These are phyloP conservation scores for Leccinum sublutescens DNA, from an alignment of 768 basidiomycete genomes.

Conservation along the genomic window DNA sequence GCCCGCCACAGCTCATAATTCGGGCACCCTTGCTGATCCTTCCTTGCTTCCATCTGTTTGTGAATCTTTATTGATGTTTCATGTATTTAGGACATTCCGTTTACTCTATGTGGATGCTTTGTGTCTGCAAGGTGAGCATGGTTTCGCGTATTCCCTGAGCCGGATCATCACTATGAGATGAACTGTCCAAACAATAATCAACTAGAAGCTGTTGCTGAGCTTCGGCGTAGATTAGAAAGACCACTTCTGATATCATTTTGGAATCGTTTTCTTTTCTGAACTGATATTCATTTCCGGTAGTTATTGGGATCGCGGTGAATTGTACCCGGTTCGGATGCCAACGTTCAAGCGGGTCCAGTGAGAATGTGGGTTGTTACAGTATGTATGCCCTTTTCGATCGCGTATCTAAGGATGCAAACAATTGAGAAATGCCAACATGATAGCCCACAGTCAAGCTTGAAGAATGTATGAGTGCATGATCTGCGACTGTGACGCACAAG, in stretches of 20 bases:
- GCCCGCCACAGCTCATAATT: slow-evolving; percentile 90
- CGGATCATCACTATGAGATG: slow-evolving; percentile 16
- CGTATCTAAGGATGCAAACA: slow-evolving; percentile 5
- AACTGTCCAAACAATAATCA: slow-evolving; percentile 51
- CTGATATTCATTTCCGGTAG: neutral
- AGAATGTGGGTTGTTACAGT: slow-evolving; percentile 1
- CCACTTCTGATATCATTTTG: slow-evolving; percentile 33
- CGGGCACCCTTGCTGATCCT: slow-evolving; percentile 76
- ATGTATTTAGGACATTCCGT: neutral
- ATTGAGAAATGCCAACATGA: neutral
- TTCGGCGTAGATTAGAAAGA: slow-evolving; percentile 57
- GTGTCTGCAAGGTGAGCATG: slow-evolving; percentile 9
- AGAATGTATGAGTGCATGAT: neutral
- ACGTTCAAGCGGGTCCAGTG: neutral
- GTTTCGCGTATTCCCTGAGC: no score
- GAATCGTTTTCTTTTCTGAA: neutral
- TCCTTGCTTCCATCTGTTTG: neutral
- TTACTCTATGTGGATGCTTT: neutral
- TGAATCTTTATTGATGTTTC: neutral
- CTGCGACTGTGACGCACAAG: neutral
- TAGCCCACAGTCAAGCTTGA: neutral
- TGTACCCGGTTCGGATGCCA: neutral
- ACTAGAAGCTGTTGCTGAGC: slow-evolving; percentile 92
- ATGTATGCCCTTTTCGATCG: slow-evolving; percentile 3
- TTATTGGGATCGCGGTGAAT: neutral